phyloP scores from a whole-genome alignment of 2,329 filamentous ascomycete species.

The Fusarium tricinctum region DNA sequence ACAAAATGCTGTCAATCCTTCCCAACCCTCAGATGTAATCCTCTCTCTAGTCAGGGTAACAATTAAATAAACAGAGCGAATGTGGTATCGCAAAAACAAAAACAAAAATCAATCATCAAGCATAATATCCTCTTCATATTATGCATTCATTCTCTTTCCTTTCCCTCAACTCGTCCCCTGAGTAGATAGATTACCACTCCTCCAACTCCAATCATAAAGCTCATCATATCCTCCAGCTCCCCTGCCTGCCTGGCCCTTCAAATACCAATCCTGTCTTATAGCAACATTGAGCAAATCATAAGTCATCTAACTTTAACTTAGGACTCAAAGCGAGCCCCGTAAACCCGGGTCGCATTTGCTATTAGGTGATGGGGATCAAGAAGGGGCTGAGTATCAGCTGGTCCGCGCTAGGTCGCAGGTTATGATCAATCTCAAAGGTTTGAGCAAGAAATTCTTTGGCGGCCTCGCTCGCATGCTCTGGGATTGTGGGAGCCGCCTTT shows the following conservation, averaged over 20 bases:
- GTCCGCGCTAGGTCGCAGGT: constrained; percentile 90
- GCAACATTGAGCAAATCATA: constrained; percentile 18
- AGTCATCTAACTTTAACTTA: constrained; percentile 16
- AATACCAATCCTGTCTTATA: constrained; percentile 2
- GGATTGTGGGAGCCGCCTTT: constrained; percentile 88
- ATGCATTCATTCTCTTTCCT: constrained; percentile 31
- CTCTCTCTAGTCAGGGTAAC: constrained; percentile 34
- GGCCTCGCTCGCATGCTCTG: constrained; percentile 86
- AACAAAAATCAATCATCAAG: constrained; percentile 39
- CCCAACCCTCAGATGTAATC: constrained; percentile 33
- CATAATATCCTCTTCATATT: constrained; percentile 30
- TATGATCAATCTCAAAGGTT: constrained; percentile 97
- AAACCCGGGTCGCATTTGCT: constrained; percentile 3
- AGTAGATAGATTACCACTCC: constrained; percentile 22
- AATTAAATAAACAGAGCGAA: constrained; percentile 41
- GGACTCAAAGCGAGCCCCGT: constrained; percentile 4
- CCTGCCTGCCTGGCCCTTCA: constrained; percentile 1
- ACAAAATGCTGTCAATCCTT: constrained; percentile 40
- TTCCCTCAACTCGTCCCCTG: not conserved
- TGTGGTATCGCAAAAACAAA: constrained; percentile 41
- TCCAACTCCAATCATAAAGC: not conserved
- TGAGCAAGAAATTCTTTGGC: constrained; percentile 85
- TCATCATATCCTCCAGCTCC: not conserved
- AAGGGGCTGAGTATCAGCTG: constrained; percentile 89
- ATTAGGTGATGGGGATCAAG: constrained; percentile 75